These are phyloP conservation scores for Aspergillus conjunctus DNA, from an alignment of 495 filamentous ascomycete species.

Conservation along the genomic window DNA sequence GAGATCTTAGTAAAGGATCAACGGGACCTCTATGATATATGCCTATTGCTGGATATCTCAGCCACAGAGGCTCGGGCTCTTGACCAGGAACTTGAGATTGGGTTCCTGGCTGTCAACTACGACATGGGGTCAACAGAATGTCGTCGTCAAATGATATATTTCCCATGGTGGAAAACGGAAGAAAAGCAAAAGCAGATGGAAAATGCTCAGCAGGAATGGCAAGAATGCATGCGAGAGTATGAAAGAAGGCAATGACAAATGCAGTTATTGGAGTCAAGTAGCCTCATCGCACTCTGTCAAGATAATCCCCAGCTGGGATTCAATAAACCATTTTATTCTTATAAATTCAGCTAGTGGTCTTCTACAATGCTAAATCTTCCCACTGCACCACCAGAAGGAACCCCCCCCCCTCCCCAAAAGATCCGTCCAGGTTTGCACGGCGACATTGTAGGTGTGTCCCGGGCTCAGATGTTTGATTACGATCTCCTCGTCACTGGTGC, in stretches of 20 bases:
- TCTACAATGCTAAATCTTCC: no score
- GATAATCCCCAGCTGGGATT: no score
- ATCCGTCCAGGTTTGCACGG: no score
- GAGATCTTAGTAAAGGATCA: background rate
- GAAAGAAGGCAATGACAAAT: background rate
- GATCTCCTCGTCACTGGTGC: no score
- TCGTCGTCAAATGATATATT: background rate
- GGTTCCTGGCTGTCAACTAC: background rate
- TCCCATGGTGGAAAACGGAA: background rate
- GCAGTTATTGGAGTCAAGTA: background rate
- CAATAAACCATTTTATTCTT: no score
- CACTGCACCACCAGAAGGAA: no score
- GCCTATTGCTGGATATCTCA: background rate
- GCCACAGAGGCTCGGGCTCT: background rate
- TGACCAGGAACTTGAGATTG: background rate
- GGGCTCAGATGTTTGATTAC: no score
- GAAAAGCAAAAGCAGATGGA: background rate
- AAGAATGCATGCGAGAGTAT: background rate
- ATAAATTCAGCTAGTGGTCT: no score
- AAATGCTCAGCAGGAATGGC: background rate
- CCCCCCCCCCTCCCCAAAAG: no score
- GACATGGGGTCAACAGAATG: background rate
- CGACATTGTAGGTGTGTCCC: no score
- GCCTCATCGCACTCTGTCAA: background rate
- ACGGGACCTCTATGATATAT: background rate